Percentiles rank a stretch among this genome's conserved stretches.
Conservation (phyloP, 2,329 filamentous ascomycete genomes). For the Pseudopyrenochaeta lycopersici region DNA sequence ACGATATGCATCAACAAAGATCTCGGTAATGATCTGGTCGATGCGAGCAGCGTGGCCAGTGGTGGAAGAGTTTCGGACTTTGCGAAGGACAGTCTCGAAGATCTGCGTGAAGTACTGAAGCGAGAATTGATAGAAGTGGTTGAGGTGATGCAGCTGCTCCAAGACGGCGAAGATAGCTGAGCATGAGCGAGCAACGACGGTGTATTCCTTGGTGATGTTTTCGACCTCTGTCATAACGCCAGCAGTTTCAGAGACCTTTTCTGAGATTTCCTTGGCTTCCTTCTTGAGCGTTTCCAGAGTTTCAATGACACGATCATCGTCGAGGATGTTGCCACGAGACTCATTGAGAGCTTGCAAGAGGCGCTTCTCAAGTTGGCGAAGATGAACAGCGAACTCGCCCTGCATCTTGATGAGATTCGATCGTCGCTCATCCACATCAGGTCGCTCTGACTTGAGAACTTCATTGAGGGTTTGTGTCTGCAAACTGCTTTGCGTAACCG, state of each 20-base stretch:
- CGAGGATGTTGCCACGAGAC: conserved; percentile 95
- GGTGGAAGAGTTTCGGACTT: conserved; percentile 77
- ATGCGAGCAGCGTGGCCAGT: conserved; percentile 81
- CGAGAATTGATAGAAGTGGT: conserved; percentile 99
- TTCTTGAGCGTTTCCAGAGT: conserved; percentile 98
- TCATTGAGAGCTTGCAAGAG: conserved; percentile 95
- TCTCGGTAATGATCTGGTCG: conserved; percentile 87
- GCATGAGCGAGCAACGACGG: conserved; percentile 90
- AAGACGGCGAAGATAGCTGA: conserved; percentile 97
- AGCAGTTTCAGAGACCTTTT: conserved; percentile 95
- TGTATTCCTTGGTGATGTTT: conserved; percentile 93
- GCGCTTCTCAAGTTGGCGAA: conserved; percentile 93
- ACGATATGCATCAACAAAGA: conserved; percentile 91
- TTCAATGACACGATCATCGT: conserved; percentile 98
- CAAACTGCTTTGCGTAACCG: conserved; percentile 97
- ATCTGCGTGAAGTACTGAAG: conserved; percentile 98
- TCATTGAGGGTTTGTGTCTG: conserved; percentile 98
- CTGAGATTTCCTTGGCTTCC: conserved; percentile 93
- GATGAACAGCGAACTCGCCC: conserved; percentile 98
- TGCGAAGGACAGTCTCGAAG: conserved; percentile 88
- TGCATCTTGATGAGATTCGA: conserved; percentile 99
- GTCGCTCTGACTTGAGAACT: conserved; percentile 95
- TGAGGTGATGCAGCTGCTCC: conserved; percentile 96
- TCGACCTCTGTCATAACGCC: conserved; percentile 99
- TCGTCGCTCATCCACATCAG: conserved; percentile 94